Base-by-base conservation (phyloP, 176 grass and related monocot genomes). In the Poa annua region DNA sequence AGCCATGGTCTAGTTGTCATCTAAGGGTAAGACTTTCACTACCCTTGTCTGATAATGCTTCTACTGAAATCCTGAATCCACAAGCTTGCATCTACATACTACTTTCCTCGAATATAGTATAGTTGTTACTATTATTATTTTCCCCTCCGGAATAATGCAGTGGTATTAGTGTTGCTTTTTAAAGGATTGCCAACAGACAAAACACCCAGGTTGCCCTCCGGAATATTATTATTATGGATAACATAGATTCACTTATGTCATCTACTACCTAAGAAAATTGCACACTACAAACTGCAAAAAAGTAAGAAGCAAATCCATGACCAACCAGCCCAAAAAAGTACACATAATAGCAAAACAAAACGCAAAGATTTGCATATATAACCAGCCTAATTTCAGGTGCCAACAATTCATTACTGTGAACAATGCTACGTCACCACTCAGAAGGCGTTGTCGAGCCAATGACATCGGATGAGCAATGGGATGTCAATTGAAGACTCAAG, bases 281-380 rank as follows among this genome's bases (percentile, higher is more conserved):
- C 21, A 22, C n/a, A 73, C 13, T 6, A 21, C 4, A 66, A 36
- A 65, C 50, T 73, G 17, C 5, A 19, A 11, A 69, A 38, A 64
- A 69, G 26, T 29, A 82, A 45, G 74, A 78, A 26, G 34, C 20
- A 17, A 84, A 67, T 55, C 17, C 50, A 21, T 54, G 44, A 24
- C 8, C 21, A 47, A 47, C 76, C 3, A 36, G 11, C 65, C 36
- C 29, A 29, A 29, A 29, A 29, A 29, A 29, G 34, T 14, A 74
- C 66, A 26, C 45, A 79, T 47, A 14, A 72, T n/a, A 55, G 33
- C 4, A 35, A 45, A 75, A 65, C 19, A 72, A 60, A 55, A 34
- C 14, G 4, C 11, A n/a, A 72, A 62, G 42, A 79, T 13, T 52
- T 78, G 6, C 6, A 44, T 17, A 70, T 42, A 55, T 9, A 65